These are phyloP conservation scores for Anisodus acutangulus DNA, from an alignment of 257 asterid species.

Conservation along the genomic window DNA sequence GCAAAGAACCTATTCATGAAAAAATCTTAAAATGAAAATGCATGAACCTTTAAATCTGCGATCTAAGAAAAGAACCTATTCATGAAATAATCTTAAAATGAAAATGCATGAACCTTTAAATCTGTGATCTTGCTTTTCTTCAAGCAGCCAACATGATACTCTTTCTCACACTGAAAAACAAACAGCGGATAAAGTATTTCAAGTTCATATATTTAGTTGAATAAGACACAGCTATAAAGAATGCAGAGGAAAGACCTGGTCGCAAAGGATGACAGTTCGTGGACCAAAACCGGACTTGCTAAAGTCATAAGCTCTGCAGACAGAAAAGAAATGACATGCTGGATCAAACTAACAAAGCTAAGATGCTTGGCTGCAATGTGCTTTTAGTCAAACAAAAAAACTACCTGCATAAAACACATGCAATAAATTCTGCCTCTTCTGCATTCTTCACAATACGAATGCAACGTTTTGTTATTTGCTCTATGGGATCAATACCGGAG, in stretches of 20 bases:
- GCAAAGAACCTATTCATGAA: neutral
- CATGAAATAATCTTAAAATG: neutral
- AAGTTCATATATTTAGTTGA: constrained; percentile 22
- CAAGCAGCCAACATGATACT: constrained; percentile 97
- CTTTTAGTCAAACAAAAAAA: constrained; percentile 8
- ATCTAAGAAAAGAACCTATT: neutral
- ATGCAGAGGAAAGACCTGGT: constrained; percentile 71
- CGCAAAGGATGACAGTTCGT: constrained; percentile 94
- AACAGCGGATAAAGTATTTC: constrained; percentile 28
- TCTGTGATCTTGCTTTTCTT: constrained; percentile 90
- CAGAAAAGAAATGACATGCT: neutral
- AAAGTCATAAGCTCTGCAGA: constrained; percentile 86
- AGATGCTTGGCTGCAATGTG: neutral
- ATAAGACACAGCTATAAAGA: constrained; percentile 17
- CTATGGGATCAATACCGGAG: constrained; percentile 70
- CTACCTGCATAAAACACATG: constrained; percentile 98
- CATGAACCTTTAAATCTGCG: too few relatives aligned
- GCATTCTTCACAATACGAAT: constrained; percentile 84
- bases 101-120: constrained; percentile 63
- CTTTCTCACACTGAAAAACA: constrained; percentile 84
- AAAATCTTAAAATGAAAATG: too few relatives aligned
- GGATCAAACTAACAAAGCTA: constrained; percentile 3
- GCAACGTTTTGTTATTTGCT: constrained; percentile 84
- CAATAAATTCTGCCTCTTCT: constrained; percentile 90
- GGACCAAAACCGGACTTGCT: constrained; percentile 99